phyloP scores from a whole-genome alignment of 73 alveolate species.

The Urostyla sp. region DNA sequence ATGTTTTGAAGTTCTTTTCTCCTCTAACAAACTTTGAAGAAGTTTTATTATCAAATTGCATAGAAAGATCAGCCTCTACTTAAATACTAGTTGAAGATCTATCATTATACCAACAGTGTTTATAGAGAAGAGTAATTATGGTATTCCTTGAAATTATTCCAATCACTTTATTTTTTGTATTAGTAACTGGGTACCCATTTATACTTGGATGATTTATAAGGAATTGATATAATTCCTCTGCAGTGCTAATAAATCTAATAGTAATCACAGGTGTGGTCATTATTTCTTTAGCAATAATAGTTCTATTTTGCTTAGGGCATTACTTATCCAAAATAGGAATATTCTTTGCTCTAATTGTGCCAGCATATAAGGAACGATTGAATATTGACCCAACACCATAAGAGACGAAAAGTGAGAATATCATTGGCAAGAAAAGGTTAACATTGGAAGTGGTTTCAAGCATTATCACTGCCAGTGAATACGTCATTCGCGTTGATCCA shows the following conservation, averaged over 20 bases:
- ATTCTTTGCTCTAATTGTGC: conserved; percentile 45
- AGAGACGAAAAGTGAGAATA: conserved; percentile 67
- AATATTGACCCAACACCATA: conserved; percentile 59
- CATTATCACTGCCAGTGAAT: conserved; percentile 76
- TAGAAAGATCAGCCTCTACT: background rate
- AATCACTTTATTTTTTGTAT: background rate
- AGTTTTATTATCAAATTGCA: background rate
- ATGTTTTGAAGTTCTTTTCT: background rate
- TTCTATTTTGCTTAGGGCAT: conserved; percentile 13
- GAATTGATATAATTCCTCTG: conserved; percentile 14
- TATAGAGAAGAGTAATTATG: conserved; percentile 31
- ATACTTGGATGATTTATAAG: conserved; percentile 6
- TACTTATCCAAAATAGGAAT: conserved; percentile 35
- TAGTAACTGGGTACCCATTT: conserved; percentile 61
- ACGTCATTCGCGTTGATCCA: conserved; percentile 80
- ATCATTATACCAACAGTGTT: conserved; percentile 29
- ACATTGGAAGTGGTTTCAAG: conserved; percentile 79
- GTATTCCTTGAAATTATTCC: conserved; percentile 54
- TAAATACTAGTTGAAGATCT: background rate
- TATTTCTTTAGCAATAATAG: conserved; percentile 38
- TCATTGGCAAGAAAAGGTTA: conserved; percentile 69
- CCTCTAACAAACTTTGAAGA: background rate
- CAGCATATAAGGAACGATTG: conserved; percentile 52
- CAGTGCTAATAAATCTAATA: conserved; percentile 11
- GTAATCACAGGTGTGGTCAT: conserved; percentile 43